Evolutionary conservation across 108 stramenopile species (phyloP).

Genomic region (Pseudonitzschia delicatissima): DNA sequence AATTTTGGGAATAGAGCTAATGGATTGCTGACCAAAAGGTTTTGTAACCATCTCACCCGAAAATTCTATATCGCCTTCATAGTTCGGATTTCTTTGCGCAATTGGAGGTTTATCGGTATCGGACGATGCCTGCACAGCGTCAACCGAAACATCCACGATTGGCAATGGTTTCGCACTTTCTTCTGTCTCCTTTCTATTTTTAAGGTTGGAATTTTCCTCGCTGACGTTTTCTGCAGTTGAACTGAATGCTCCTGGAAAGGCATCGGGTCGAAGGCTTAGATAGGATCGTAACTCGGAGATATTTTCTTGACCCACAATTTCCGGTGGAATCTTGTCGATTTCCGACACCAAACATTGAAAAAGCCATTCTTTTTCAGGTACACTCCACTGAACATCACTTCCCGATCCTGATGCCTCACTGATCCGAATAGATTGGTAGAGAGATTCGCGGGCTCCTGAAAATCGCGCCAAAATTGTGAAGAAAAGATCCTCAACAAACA

Average conservation of each 20-base stretch:
- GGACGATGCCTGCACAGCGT: not conserved
- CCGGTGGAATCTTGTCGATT: slow-evolving; percentile 31
- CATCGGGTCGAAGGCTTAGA: slow-evolving; percentile 30
- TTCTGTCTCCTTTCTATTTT: not conserved
- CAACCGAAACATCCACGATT: not conserved
- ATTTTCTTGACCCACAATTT: slow-evolving; percentile 34
- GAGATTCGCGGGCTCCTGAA: slow-evolving; percentile 43
- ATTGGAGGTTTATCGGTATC: not conserved
- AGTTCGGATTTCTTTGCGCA: not conserved
- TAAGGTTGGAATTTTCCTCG: slow-evolving; percentile 11
- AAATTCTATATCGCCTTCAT: not conserved
- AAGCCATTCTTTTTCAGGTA: slow-evolving; percentile 61
- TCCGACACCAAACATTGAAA: slow-evolving; percentile 57
- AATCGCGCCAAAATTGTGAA: slow-evolving; percentile 53
- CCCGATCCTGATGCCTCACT: slow-evolving; percentile 41
- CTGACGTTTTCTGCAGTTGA: not conserved
- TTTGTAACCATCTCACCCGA: not conserved
- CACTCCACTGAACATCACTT: slow-evolving; percentile 52
- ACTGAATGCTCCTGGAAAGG: slow-evolving; percentile 30
- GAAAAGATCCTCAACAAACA: slow-evolving; percentile 48
- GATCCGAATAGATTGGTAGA: slow-evolving; percentile 44
- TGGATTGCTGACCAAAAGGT: not conserved
- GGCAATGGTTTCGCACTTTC: not conserved
- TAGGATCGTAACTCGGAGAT: slow-evolving; percentile 29
- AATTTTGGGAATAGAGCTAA: not conserved